These are phyloP conservation scores for Phytophthora nicotianae DNA, from an alignment of 352 stramenopile species.

Conservation along the genomic window DNA sequence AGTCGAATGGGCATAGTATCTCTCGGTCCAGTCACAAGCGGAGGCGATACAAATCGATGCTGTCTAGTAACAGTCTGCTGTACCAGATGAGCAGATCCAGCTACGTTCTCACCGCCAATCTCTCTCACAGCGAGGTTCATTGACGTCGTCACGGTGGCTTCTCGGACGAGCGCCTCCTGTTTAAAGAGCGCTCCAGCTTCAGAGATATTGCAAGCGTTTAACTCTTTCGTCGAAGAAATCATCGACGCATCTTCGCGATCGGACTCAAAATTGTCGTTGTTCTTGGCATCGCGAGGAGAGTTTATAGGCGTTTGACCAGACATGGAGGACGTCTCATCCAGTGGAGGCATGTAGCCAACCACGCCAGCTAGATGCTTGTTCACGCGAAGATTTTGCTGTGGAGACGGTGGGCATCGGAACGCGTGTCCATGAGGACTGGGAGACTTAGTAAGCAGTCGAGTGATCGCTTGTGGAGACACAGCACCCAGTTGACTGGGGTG, in stretches of 20 bases:
- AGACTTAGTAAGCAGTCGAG: constrained; percentile 29
- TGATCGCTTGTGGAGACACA: constrained; percentile 37
- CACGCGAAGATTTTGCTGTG: constrained; percentile 45
- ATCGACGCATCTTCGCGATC: constrained; percentile 14
- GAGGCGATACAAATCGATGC: constrained; percentile 55
- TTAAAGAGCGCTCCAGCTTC: constrained; percentile 23
- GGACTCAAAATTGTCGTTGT: constrained; percentile 27
- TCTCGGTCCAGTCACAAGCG: constrained; percentile 50
- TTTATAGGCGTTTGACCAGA: constrained; percentile 53
- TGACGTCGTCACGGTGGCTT: constrained; percentile 28
- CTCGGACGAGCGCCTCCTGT: constrained; percentile 29
- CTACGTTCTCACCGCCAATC: background rate
- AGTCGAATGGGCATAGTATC: constrained; percentile 40
- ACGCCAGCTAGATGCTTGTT: constrained; percentile 40
- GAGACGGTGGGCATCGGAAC: constrained; percentile 48
- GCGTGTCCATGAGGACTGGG: constrained; percentile 29
- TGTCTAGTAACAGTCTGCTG: constrained; percentile 15
- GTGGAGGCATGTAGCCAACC: constrained; percentile 71
- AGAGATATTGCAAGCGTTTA: constrained; percentile 28
- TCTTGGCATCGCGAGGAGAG: constrained; percentile 41
- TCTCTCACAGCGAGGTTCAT: constrained; percentile 3
- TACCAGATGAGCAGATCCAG: constrained; percentile 4
- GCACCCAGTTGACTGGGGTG: constrained; percentile 31
- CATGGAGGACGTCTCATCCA: constrained; percentile 68
- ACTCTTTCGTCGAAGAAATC: constrained; percentile 14